These are phyloP conservation scores for Acacia pycnantha DNA, from an alignment of 331 rosid genomes.

Conservation along the genomic window DNA sequence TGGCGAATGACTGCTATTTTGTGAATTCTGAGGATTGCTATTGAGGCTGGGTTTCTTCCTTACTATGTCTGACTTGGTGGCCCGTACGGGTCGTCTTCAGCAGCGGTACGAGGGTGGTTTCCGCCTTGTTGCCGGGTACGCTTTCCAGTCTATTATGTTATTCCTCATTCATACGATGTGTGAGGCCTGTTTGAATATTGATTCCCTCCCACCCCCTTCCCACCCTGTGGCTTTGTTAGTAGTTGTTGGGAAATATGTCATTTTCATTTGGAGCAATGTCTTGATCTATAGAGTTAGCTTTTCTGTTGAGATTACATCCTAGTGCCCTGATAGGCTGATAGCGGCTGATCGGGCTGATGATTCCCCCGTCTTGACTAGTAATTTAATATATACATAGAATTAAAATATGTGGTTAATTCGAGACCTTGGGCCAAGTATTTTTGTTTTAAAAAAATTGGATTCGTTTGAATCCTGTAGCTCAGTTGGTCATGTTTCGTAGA, in stretches of 20 bases:
- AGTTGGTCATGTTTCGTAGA: not conserved
- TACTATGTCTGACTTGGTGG: constrained; percentile 84
- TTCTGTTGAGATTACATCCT: not conserved
- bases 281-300: not conserved
- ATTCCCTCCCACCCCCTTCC: no score
- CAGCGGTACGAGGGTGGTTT: constrained; percentile 86
- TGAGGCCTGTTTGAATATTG: not conserved
- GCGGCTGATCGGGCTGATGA: not conserved
- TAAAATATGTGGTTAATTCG: not conserved
- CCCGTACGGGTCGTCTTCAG: constrained; percentile 95
- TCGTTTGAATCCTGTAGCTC: not conserved
- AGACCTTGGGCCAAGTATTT: not conserved
- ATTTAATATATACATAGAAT: not conserved
- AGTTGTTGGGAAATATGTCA: constrained; percentile 19
- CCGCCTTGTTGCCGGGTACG: constrained; percentile 95
- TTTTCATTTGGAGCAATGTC: constrained; percentile 14
- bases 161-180: not conserved
- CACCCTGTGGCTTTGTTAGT: not conserved
- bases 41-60: constrained; percentile 15
- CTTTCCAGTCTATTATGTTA: not conserved
- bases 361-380: not conserved
- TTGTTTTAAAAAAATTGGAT: not conserved
- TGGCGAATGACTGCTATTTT: constrained; percentile 19
- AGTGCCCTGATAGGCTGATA: constrained; percentile 1
- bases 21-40: constrained; percentile 6